phyloP scores from a whole-genome alignment of 2,329 filamentous ascomycete genomes.

The Ceratocystis destructans region DNA sequence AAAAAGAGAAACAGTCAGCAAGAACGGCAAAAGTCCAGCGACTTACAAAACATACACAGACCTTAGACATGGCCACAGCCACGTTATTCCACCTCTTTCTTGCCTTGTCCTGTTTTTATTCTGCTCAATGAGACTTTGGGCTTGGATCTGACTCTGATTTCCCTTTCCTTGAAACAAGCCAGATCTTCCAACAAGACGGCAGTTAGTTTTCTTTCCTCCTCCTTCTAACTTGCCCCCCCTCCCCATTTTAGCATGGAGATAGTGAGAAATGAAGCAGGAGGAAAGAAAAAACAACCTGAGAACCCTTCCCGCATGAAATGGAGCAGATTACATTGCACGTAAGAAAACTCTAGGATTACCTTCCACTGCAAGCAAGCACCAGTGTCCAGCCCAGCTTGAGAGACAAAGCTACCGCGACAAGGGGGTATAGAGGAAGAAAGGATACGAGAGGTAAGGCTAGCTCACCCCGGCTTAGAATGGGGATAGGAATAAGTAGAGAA shows the following conservation, averaged over 20 bases:
- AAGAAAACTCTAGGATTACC: too few relatives aligned
- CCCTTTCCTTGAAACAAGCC: neutral
- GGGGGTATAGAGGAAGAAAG: neutral
- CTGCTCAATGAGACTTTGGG: neutral
- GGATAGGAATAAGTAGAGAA: neutral
- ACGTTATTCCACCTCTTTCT: neutral
- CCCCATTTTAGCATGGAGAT: neutral
- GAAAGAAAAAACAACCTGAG: neutral
- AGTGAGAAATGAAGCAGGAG: neutral
- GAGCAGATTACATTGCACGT: neutral
- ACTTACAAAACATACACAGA: neutral
- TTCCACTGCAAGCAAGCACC: too few relatives aligned
- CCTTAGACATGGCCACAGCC: neutral
- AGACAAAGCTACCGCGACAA: neutral
- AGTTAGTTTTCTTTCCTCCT: conserved; percentile 1
- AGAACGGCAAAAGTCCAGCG: neutral
- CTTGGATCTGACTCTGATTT: neutral
- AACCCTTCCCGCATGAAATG: neutral
- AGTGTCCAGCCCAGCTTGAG: neutral
- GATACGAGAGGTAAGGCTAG: neutral
- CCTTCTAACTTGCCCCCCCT: neutral
- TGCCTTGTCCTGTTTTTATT: neutral
- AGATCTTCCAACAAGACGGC: neutral
- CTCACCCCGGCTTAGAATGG: too few relatives aligned
- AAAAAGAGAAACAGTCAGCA: neutral